phyloP scores from a whole-genome alignment of 108 stramenopile genomes.

The Parietichytrium sp. region DNA sequence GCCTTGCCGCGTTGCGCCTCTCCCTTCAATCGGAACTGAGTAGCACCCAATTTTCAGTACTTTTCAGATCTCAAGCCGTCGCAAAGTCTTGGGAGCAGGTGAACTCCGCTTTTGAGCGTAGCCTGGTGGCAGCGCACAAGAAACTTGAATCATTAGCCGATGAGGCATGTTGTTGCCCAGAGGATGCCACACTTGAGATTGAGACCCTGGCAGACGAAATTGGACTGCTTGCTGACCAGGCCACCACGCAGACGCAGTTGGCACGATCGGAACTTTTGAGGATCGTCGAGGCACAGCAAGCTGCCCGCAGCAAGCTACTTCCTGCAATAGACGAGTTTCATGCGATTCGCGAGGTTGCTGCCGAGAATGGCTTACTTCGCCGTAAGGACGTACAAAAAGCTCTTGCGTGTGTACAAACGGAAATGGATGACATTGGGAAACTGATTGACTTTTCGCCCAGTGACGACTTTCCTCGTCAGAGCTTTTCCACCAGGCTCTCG shows the following conservation, averaged over 20 bases:
- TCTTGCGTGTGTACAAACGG: not conserved
- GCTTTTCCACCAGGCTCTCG: not conserved
- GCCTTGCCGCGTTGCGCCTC: too few species aligned
- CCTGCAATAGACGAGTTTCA: not conserved
- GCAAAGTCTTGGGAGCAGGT: too few species aligned
- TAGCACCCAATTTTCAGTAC: too few species aligned
- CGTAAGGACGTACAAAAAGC: not conserved
- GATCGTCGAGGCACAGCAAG: not conserved
- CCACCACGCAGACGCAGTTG: not conserved
- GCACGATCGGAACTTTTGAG: not conserved
- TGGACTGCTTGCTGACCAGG: not conserved
- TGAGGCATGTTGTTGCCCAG: not conserved
- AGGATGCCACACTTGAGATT: not conserved
- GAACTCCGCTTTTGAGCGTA: not conserved
- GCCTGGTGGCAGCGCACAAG: not conserved
- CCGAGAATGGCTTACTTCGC: not conserved
- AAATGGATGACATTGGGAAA: not conserved
- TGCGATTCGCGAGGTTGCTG: not conserved
- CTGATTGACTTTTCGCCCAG: not conserved
- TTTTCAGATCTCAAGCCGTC: too few species aligned
- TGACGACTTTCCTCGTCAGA: not conserved
- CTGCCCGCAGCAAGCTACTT: not conserved
- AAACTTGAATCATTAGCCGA: not conserved
- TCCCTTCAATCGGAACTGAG: too few species aligned
- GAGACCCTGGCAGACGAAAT: not conserved